Evolutionary conservation across 1,139 yeast species (phyloP), one percentile per base, ranked within the genome.

Genomic region (Pichia sp.): DNA sequence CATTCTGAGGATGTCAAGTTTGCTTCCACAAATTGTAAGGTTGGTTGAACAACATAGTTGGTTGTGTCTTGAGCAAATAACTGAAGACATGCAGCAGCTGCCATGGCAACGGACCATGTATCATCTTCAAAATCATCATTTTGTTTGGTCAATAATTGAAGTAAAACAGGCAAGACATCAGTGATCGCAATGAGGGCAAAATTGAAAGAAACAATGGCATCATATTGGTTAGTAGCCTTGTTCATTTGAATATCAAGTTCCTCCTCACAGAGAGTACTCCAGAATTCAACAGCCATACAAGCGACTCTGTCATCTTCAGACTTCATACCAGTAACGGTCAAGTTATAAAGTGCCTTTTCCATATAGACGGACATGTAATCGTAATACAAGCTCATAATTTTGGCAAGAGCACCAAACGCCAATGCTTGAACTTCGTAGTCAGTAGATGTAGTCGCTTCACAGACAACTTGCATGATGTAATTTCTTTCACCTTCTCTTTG

Each of bases 51-150:
- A 34, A 91, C 87, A 49, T 78, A 78, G 55, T 82, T 78, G 13
- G 91, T 93, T 34, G 94, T 83, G 53, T 83, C 77, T 59, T 84
- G 94, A 5, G 98, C 96, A 63, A 85, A 88, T 45, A 91, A 68
- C 63, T 86, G 96, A 54, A 91, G 67, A 63, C 97, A 93, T 12
- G 97, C 91, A 52, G 96, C 98, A 3, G 98, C 96, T 35, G 98
- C 96, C 98, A 91, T 91, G 8, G 96, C 79, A 31, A 87, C 94
- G 39, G 88, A 83, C 98, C 98, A 91, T 52, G 86, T 94, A 55
- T 91, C 98, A 57, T 87, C 96, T 55, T 80, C 91, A 24, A 84
- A 78, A 50, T 84, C 95, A 40, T 85, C 96, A 56, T 86, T 91
- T 59, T 87, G 96, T 58, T 87, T 75, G 12, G 93, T 84, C 45